phyloP scores from a whole-genome alignment of 257 asterid genomes.

The Forsythia viridissima region DNA sequence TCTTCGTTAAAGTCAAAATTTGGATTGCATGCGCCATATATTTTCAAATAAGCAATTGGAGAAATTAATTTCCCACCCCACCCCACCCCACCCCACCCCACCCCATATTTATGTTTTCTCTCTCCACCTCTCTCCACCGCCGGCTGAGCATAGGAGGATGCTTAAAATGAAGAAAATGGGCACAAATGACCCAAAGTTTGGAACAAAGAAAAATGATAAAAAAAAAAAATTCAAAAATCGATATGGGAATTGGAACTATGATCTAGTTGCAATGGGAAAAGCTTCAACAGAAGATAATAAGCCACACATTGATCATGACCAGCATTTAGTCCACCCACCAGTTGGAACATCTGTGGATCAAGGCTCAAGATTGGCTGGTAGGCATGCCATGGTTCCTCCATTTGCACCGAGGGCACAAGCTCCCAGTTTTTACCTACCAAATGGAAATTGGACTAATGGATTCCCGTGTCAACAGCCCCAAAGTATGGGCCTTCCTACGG shows the following conservation, averaged over 20 bases:
- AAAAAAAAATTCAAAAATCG: constrained; percentile 36
- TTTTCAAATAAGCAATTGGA: no score
- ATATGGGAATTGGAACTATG: constrained; percentile 37
- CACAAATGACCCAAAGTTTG: constrained; percentile 45
- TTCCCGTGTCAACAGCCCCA: constrained; percentile 51
- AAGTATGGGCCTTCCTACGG: constrained; percentile 39
- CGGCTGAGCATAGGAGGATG: constrained; percentile 65
- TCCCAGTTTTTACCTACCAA: constrained; percentile 41
- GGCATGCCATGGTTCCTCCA: constrained; percentile 38
- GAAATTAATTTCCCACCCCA: no score
- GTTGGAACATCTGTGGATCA: constrained; percentile 29
- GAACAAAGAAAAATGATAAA: constrained; percentile 45
- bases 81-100: no score
- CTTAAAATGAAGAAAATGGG: constrained; percentile 75
- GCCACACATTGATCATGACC: constrained; percentile 29
- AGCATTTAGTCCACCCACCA: constrained; percentile 23
- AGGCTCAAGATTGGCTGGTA: constrained; percentile 29
- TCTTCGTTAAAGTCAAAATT: no score
- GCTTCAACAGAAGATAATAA: constrained; percentile 18
- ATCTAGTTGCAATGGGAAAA: constrained; percentile 26
- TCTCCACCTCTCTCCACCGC: no score
- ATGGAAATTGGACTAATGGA: constrained; percentile 45
- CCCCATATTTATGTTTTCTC: no score
- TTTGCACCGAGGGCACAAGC: constrained; percentile 36
- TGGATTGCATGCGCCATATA: no score